Percentiles rank a stretch among this genome's conserved stretches.
Conservation (phyloP, 1,284 basidiomycete genomes). For the Moesziomyces sp. region DNA sequence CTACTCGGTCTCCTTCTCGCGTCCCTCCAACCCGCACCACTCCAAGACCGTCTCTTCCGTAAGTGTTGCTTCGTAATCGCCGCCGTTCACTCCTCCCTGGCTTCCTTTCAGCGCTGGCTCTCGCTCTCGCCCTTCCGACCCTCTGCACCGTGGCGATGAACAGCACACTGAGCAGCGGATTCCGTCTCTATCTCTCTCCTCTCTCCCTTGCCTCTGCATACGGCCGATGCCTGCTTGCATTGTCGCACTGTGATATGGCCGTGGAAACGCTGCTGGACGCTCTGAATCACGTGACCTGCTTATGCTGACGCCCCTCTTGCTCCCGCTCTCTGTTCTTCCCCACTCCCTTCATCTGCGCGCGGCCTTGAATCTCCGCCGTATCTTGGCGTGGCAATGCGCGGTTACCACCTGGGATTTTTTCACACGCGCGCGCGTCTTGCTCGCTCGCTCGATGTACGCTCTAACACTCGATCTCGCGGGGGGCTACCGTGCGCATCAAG, state of each 20-base stretch:
- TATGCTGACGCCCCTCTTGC: constrained; percentile 5
- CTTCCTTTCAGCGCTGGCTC: too few relatives aligned
- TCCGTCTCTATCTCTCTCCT: constrained; percentile 6
- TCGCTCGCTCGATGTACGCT: too few relatives aligned
- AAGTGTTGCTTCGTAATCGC: constrained; percentile 18
- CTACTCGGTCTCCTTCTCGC: constrained; percentile 42
- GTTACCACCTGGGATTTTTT: neutral
- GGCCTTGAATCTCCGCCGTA: neutral
- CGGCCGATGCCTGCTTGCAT: neutral
- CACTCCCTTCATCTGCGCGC: neutral
- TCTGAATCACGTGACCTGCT: constrained; percentile 28
- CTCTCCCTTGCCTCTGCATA: neutral
- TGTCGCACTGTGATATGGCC: neutral
- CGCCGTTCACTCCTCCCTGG: neutral
- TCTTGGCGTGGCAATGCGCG: neutral
- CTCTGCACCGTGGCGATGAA: neutral
- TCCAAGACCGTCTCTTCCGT: constrained; percentile 42
- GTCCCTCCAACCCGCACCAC: constrained; percentile 57
- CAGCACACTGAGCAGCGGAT: constrained; percentile 45
- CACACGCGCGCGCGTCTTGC: neutral
- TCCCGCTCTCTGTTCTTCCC: neutral
- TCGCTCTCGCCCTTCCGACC: neutral
- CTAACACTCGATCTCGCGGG: constrained; percentile 1
- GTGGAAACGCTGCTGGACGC: constrained; percentile 6
- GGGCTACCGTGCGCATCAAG: constrained; percentile 32